These are phyloP conservation scores for Arthromyces matolae DNA, from an alignment of 768 basidiomycete genomes.

Conservation along the genomic window DNA sequence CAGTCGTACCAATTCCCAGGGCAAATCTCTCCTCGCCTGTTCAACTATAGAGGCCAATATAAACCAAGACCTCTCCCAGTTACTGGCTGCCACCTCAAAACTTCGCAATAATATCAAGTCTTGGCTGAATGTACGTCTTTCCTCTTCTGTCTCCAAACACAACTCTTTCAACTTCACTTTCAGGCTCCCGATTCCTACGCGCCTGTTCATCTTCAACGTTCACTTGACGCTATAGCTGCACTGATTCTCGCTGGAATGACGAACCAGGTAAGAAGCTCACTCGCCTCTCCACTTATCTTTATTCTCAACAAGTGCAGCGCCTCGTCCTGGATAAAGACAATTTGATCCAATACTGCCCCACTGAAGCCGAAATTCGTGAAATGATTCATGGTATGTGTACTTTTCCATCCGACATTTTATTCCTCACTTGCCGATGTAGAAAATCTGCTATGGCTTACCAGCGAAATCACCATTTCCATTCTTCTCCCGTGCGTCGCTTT, in stretches of 20 bases:
- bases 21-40: conserved; percentile 11
- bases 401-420: background rate
- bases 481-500: conserved; percentile 22
- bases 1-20: conserved; percentile 7
- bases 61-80: background rate
- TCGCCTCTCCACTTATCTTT: background rate
- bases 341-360: conserved; percentile 11
- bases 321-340: conserved; percentile 14
- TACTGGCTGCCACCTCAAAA: background rate
- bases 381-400: conserved; percentile 21
- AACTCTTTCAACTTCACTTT: too few relatives aligned
- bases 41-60: conserved; percentile 7
- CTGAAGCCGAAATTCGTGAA: conserved; percentile 14
- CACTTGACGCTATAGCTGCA: conserved; percentile 1
- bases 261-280: conserved; percentile 13
- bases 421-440: conserved; percentile 8
- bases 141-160: too few relatives aligned
- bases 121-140: conserved; percentile 6
- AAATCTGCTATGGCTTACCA: conserved; percentile 25
- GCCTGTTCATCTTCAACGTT: background rate
- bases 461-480: conserved; percentile 21
- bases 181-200: conserved; percentile 9
- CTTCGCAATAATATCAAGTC: background rate
- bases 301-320: conserved; percentile 17
- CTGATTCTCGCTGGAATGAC: conserved; percentile 6